Evolutionary conservation across 352 stramenopile species (phyloP).

Genomic region (Phytopythium delawarense): DNA sequence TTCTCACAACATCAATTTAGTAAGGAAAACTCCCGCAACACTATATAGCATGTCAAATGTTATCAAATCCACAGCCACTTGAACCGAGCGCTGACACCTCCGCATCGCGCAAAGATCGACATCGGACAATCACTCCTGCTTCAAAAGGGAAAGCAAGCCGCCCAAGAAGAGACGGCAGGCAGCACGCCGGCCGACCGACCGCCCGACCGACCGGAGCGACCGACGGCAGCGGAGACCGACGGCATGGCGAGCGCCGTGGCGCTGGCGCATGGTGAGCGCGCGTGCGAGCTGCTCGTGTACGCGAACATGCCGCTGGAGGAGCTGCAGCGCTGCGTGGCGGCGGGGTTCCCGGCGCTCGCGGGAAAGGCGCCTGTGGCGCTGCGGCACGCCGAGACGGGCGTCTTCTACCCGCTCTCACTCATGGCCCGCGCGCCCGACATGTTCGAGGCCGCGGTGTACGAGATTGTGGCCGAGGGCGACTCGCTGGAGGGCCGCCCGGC

Average conservation of each 20-base stretch:
- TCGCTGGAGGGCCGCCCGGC: neutral
- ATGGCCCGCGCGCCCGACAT: conserved; percentile 42
- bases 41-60: no score
- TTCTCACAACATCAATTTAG: no score
- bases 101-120: conserved; percentile 10
- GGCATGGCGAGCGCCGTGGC: conserved; percentile 25
- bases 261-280: conserved; percentile 25
- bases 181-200: neutral
- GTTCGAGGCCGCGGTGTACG: conserved; percentile 44
- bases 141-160: conserved; percentile 2
- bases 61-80: no score
- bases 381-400: conserved; percentile 19
- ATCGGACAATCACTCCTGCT: neutral
- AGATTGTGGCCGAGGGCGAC: conserved; percentile 33
- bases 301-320: conserved; percentile 32
- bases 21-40: no score
- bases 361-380: conserved; percentile 16
- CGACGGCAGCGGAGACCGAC: no score
- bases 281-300: conserved; percentile 38
- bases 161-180: conserved; percentile 2
- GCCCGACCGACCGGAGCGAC: neutral
- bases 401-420: conserved; percentile 73
- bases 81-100: no score
- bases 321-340: conserved; percentile 42
- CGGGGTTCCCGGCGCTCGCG: conserved; percentile 30